These are phyloP conservation scores for Laguncularia racemosa DNA, from an alignment of 345 rosid species.

Conservation along the genomic window DNA sequence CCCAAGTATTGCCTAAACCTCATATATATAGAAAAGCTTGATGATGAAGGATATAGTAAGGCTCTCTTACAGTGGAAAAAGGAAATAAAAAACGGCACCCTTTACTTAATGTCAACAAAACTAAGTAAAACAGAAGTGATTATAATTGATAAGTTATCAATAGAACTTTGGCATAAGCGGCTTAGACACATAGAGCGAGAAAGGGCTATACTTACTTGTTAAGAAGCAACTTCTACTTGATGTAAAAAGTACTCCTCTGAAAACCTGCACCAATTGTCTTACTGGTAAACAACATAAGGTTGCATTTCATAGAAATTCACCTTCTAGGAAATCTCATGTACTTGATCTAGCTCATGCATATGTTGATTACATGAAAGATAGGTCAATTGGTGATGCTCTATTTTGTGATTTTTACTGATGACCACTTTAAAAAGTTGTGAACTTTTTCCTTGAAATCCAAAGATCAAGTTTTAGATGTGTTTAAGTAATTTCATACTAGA, in stretches of 20 bases:
- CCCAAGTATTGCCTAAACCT: too few species aligned
- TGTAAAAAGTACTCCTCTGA: background rate
- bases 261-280: background rate
- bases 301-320: too few species aligned
- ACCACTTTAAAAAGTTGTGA: background rate
- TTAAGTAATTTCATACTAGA: too few species aligned
- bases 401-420: constrained; percentile 3
- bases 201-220: background rate
- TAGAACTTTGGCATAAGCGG: background rate
- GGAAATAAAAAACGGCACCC: too few species aligned
- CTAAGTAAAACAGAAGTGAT: background rate
- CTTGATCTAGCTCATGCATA: background rate
- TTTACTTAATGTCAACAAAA: too few species aligned
- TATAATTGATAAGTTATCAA: too few species aligned
- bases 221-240: background rate
- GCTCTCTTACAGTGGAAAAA: too few species aligned
- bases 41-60: too few species aligned
- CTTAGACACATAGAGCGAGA: constrained; percentile 2
- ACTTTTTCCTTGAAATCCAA: too few species aligned
- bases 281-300: background rate
- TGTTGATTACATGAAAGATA: background rate
- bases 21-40: background rate
- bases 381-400: background rate
- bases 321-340: too few species aligned
- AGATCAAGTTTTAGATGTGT: too few species aligned